These are phyloP conservation scores for Sarocladium brachiariae DNA, from an alignment of 2,329 filamentous ascomycete species.

Conservation along the genomic window DNA sequence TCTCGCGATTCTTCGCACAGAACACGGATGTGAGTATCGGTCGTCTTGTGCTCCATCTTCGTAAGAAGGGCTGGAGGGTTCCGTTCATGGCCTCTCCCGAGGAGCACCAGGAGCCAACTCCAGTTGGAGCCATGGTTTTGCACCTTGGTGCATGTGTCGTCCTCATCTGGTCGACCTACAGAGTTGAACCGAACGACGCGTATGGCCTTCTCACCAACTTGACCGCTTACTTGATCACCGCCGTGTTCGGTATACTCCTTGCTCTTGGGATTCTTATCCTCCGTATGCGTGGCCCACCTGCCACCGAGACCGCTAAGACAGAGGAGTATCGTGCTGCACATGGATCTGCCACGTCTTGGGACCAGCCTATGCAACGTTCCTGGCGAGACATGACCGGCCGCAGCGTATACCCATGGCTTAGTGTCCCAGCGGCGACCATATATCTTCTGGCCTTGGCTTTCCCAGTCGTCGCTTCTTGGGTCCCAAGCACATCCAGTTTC, in stretches of 20 bases:
- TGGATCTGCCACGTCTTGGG: too few species aligned
- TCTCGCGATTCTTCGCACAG: conserved; percentile 39
- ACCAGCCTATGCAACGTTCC: not conserved
- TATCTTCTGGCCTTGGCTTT: not conserved
- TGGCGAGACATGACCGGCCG: not conserved
- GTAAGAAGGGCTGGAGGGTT: conserved; percentile 24
- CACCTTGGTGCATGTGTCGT: conserved; percentile 22
- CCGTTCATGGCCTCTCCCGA: conserved; percentile 19
- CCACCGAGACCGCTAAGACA: not conserved
- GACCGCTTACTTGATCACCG: conserved; percentile 27
- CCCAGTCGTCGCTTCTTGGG: not conserved
- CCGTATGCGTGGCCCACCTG: conserved; percentile 26
- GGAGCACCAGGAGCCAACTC: conserved; percentile 28
- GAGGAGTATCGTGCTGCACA: not conserved
- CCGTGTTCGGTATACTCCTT: conserved; percentile 27
- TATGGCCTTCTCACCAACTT: conserved; percentile 26
- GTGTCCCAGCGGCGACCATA: not conserved
- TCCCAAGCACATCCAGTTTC: not conserved
- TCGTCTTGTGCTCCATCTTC: conserved; percentile 24
- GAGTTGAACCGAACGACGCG: conserved; percentile 17
- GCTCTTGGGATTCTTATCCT: conserved; percentile 29
- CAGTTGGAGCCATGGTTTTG: conserved; percentile 27
- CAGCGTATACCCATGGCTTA: not conserved
- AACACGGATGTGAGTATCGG: conserved; percentile 28
- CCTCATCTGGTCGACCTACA: conserved; percentile 27